Conservation (phyloP, 805 yeast genomes). For the Pichia nanzhaoensis region DNA sequence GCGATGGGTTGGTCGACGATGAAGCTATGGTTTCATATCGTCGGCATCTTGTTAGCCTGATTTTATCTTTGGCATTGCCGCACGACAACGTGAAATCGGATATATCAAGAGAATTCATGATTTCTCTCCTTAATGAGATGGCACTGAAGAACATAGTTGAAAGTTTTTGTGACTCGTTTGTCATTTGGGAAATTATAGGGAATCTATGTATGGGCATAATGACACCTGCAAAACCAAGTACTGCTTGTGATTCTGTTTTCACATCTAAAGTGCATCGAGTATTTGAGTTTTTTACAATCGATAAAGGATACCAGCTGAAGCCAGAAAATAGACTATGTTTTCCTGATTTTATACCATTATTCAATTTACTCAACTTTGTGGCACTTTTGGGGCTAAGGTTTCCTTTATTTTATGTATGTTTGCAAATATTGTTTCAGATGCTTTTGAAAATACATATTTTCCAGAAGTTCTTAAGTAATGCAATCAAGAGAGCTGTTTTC, state of each 20-base stretch:
- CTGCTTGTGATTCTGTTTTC: background rate
- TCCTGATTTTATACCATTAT: conserved; percentile 12
- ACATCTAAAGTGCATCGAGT: background rate
- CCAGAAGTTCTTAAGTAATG: conserved; percentile 16
- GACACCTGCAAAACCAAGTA: background rate
- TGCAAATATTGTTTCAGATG: conserved; percentile 3
- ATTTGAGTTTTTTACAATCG: conserved; percentile 1
- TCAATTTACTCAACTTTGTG: background rate
- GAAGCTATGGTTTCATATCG: background rate
- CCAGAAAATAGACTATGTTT: conserved; percentile 1
- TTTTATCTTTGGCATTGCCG: conserved; percentile 35
- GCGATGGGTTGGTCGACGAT: conserved; percentile 5
- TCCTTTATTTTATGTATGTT: conserved; percentile 7
- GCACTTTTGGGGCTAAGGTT: conserved; percentile 4
- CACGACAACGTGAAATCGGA: conserved; percentile 35
- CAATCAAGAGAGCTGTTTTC: conserved; percentile 21
- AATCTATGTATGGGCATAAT: conserved; percentile 10
- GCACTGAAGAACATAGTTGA: conserved; percentile 36
- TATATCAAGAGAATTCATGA: conserved; percentile 33
- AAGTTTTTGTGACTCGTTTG: conserved; percentile 45
- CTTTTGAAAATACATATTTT: conserved; percentile 2
- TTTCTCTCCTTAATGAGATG: conserved; percentile 37
- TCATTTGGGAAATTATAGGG: conserved; percentile 39
- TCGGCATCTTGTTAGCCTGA: conserved; percentile 28
- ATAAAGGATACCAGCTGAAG: conserved; percentile 1